A percentile compares a stretch with the other conserved stretches of the same genome.
Conservation (phyloP, 345 rosid species). For the Eutrema japonicum region DNA sequence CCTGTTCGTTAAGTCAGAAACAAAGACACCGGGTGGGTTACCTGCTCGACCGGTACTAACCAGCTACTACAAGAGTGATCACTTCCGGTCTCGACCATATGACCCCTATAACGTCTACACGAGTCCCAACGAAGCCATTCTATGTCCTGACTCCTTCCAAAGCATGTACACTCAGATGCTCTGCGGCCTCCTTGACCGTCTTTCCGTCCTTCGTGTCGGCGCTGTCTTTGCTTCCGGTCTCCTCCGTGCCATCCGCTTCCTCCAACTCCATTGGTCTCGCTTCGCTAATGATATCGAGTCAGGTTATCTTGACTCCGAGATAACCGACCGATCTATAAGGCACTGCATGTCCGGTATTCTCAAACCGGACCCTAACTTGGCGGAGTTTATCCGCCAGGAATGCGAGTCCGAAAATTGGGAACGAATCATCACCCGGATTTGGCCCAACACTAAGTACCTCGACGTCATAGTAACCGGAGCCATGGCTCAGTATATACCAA, state of each 20-base stretch:
- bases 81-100: constrained; percentile 79
- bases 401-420: constrained; percentile 74
- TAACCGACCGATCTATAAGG: constrained; percentile 57
- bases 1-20: constrained; percentile 84
- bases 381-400: constrained; percentile 52
- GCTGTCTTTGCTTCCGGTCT: constrained; percentile 95
- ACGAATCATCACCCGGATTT: constrained; percentile 68
- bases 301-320: constrained; percentile 56
- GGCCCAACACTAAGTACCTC: constrained; percentile 90
- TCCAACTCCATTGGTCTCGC: constrained; percentile 75
- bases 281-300: constrained; percentile 66
- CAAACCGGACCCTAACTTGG: constrained; percentile 64
- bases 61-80: constrained; percentile 94
- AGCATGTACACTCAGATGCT: constrained; percentile 98
- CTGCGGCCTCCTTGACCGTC: constrained; percentile 77
- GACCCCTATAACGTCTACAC: constrained; percentile 90
- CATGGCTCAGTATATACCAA: constrained; percentile 96
- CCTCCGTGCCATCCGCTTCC: constrained; percentile 85
- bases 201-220: constrained; percentile 81
- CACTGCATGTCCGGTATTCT: constrained; percentile 50
- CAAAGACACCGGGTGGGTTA: constrained; percentile 86
- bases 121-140: constrained; percentile 92
- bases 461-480: constrained; percentile 97
- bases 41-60: constrained; percentile 90
- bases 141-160: constrained; percentile 87